phyloP scores from a whole-genome alignment of 257 asterid genomes.

The Fraxinus cuspidata region DNA sequence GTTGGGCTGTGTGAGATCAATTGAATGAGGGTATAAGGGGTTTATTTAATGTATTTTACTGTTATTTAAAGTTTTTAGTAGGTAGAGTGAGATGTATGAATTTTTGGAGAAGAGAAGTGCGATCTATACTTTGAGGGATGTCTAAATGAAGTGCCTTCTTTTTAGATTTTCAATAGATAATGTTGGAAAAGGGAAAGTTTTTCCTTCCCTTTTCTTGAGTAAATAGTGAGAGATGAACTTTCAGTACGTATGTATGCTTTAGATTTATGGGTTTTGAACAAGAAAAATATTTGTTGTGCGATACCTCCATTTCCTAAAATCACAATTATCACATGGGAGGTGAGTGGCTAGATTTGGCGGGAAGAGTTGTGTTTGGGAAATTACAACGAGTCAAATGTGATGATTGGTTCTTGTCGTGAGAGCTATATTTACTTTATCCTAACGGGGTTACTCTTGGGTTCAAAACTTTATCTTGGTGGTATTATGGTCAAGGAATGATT shows the following conservation, averaged over 20 bases:
- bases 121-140: conserved; percentile 21
- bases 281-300: not conserved
- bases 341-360: not conserved
- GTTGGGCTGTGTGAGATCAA: not conserved
- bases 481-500: not conserved
- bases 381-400: not conserved
- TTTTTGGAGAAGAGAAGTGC: not conserved
- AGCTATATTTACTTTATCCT: not conserved
- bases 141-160: not conserved
- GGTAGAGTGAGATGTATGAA: not conserved
- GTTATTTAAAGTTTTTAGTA: not conserved
- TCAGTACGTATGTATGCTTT: not conserved
- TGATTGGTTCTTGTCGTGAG: not conserved
- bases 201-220: conserved; percentile 1
- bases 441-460: not conserved
- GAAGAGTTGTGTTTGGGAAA: not conserved
- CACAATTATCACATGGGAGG: not conserved
- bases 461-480: not conserved
- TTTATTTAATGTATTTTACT: not conserved
- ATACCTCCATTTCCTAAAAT: not conserved
- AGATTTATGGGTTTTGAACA: not conserved
- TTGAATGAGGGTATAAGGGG: not conserved
- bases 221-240: not conserved
- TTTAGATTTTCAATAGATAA: not conserved
- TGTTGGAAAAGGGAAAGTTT: conserved; percentile 16